Base-by-base conservation (phyloP, 1,284 basidiomycete genomes). In the Melampsora americana region DNA sequence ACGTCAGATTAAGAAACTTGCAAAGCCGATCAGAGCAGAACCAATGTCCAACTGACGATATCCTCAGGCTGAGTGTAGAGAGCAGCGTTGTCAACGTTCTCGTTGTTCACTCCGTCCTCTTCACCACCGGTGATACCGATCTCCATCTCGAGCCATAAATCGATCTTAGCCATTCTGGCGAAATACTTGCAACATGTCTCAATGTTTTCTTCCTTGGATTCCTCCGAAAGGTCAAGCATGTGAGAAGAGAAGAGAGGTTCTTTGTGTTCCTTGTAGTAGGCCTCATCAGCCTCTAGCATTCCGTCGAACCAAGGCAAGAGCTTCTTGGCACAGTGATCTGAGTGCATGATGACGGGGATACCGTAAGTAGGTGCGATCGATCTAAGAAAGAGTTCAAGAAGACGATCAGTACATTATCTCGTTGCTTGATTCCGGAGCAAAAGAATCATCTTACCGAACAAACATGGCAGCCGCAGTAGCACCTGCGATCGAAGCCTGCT, bases 111-210 rank as follows among this genome's bases (percentile, higher is more conserved):
- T 84, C 95, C 95, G 83, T 99, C 95, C 85, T 99, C 95, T 85
- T 99, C 95, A 83, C 95, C 95, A 84, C 95, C 96, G 77, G 96
- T 99, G 86, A 99, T 99, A 83, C 96, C 96, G 83, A 99, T 99
- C 86, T 99, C 96, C 96, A 99, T 99, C 88, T 99, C 96, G 84
- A 99, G 93, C 94, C 94, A 99, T 53, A 84, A 86, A 79, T 91
- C 90, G 83, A 98, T 85, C 80, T 90, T 89, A 35, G 92, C 92
- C 93, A 99, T 93, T 83, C 93, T 92, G 85, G 90, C 87, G 85
- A 99, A 95, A 88, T 99, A 99, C 85, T 94, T 89, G 78, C 87
- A 91, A 85, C 96, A 99, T 70, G 87, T 93, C 77, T 87, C 89
- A 82, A 99, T 99, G 88, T 99, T 99, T 83, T 98, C 88, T 81